Conservation (phyloP, 352 stramenopile genomes). For the Phytophthora europaea region DNA sequence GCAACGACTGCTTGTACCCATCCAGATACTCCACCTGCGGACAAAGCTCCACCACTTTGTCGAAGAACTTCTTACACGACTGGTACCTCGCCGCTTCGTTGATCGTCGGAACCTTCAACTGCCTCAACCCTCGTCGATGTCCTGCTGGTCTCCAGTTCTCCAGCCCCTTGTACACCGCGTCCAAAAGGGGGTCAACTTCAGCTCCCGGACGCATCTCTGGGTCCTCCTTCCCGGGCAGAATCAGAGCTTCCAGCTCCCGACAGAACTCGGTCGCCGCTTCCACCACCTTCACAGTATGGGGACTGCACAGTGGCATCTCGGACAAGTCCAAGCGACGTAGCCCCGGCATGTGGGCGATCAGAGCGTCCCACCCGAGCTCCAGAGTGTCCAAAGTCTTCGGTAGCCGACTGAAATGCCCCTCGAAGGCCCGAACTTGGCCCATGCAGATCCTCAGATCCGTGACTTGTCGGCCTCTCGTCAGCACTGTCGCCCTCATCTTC, state of each 20-base stretch:
- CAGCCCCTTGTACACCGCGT: constrained; percentile 35
- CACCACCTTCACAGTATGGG: constrained; percentile 25
- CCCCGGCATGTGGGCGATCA: constrained; percentile 22
- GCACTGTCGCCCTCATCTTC: constrained; percentile 8
- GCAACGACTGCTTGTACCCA: constrained; percentile 43
- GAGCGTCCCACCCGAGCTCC: constrained; percentile 31
- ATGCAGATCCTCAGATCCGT: constrained; percentile 40
- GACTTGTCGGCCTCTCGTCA: constrained; percentile 25
- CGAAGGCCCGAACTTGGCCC: constrained; percentile 21
- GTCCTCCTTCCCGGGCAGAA: constrained; percentile 32
- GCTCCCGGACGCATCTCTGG: constrained; percentile 1
- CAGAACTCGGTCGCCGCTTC: constrained; percentile 31
- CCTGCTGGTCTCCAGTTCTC: constrained; percentile 24
- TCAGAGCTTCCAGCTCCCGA: constrained; percentile 30
- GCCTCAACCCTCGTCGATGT: constrained; percentile 23
- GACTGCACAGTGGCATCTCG: constrained; percentile 30
- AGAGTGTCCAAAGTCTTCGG: constrained; percentile 31
- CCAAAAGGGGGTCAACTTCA: constrained; percentile 18
- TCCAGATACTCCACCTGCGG: constrained; percentile 41
- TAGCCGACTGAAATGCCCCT: constrained; percentile 33
- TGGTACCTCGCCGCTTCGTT: constrained; percentile 21
- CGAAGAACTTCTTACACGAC: constrained; percentile 33
- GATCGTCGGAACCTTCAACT: constrained; percentile 38
- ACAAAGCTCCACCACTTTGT: constrained; percentile 38
- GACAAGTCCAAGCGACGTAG: constrained; percentile 38